Percentiles rank a stretch among this genome's conserved stretches.
Evolutionary conservation across 2,329 filamentous ascomycete genomes (phyloP).

Genomic region (Fusarium staphyleae): DNA sequence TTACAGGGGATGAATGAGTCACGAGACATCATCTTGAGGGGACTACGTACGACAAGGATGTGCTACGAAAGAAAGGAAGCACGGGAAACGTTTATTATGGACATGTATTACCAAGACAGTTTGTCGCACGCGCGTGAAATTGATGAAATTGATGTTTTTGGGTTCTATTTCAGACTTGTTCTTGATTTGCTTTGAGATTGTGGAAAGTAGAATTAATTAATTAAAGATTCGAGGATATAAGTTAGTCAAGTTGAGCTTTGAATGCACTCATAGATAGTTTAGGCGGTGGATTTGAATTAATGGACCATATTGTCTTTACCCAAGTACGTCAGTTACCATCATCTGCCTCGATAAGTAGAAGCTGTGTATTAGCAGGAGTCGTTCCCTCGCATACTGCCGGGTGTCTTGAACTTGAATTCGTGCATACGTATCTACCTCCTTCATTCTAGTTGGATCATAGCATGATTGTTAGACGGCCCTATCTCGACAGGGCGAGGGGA

Average conservation of each 20-base stretch:
- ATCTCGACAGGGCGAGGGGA: constrained; percentile 48
- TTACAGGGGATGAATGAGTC: constrained; percentile 23
- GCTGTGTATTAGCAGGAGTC: too few species aligned
- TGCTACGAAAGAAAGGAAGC: constrained; percentile 32
- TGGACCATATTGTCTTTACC: too few species aligned
- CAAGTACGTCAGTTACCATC: too few species aligned
- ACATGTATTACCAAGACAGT: constrained; percentile 41
- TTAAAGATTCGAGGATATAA: neutral
- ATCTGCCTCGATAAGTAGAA: neutral
- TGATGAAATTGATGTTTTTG: constrained; percentile 27
- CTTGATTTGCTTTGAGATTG: neutral
- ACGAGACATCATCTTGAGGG: constrained; percentile 30
- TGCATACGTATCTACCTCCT: too few species aligned
- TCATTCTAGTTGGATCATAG: constrained; percentile 25
- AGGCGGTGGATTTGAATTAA: too few species aligned
- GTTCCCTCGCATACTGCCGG: too few species aligned
- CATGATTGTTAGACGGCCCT: constrained; percentile 53
- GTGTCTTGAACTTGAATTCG: too few species aligned
- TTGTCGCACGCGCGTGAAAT: constrained; percentile 25
- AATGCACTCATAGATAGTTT: too few species aligned
- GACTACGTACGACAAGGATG: constrained; percentile 27
- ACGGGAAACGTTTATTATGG: constrained; percentile 33
- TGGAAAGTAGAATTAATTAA: neutral
- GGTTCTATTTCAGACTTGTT: constrained; percentile 18
- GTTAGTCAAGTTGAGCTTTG: too few species aligned